phyloP scores from a whole-genome alignment of 331 rosid genomes.

The Erythrophleum ivorense region DNA sequence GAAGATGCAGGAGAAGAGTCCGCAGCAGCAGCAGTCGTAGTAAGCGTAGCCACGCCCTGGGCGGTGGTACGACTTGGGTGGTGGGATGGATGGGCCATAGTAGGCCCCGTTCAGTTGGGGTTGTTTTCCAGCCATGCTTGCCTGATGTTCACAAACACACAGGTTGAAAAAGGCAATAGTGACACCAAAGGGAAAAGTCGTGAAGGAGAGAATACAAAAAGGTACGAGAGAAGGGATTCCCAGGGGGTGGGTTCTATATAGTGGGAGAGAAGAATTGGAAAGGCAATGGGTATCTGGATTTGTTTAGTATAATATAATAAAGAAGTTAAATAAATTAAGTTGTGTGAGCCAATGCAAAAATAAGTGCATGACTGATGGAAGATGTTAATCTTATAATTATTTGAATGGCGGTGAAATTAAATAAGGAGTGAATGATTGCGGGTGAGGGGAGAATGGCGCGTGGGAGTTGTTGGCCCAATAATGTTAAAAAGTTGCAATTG shows the following conservation, averaged over 20 bases:
- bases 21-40: constrained; percentile 38
- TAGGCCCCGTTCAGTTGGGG: constrained; percentile 50
- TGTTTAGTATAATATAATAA: background rate
- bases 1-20: constrained; percentile 46
- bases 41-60: constrained; percentile 36
- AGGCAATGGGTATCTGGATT: background rate
- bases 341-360: no score
- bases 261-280: background rate
- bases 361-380: no score
- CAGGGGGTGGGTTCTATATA: background rate
- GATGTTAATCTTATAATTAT: no score
- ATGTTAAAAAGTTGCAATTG: no score
- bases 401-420: no score
- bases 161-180: background rate
- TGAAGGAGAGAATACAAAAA: background rate
- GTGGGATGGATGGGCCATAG: constrained; percentile 53
- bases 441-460: no score
- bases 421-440: no score
- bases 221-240: background rate
- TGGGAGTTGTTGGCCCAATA: no score
- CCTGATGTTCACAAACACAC: background rate
- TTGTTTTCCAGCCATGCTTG: constrained; percentile 36
- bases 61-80: constrained; percentile 40
- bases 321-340: no score
- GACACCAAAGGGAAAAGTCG: background rate